Evolutionary conservation across 2,329 filamentous ascomycete genomes (phyloP), one percentile per base, ranked within the genome.

Genomic region (Trichophyton rubrum): DNA sequence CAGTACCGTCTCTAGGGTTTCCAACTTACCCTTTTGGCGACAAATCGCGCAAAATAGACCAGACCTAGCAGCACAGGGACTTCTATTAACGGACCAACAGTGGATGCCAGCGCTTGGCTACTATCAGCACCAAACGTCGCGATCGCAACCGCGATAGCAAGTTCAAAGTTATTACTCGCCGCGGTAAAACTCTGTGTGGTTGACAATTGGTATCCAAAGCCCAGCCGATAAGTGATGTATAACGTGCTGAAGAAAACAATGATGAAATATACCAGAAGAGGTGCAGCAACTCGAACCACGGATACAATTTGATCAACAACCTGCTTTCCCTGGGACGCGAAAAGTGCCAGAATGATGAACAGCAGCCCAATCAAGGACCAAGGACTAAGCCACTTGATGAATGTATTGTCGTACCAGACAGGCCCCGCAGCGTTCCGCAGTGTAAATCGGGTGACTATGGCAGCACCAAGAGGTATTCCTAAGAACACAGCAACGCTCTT

Each of bases 131-230:
- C 90, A 73, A 87, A 95, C 0, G 86, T 86, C 0, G 90, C 87
- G 2, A 95, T 85, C 0, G 88, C 88, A 0, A 96, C 90, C 0
- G 90, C 90, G 73, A 96, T 95, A 0, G 90, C 89, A 24, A 96
- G 76, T 75, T 96, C 90, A 68, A 96, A 96, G 70, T 96, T 95
- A 69, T 96, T 96, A 71, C 90, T 95, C 0, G 89, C 88, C 0
- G 89, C 91, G 0, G 89, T 95, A 67, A 95, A 93, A 69, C 88
- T 90, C 73, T 95, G 89, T 1, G 89, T 92, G 9, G 81, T 80
- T 1, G 82, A 80, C 0, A 90, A 71, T 40, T 80, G 79, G 69
- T 95, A 95, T 0, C 83, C 84, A 62, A 90, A 90, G 0, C 89
- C 87, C n/a, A 86, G 73, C n/a, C 78, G 80, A 56, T 80, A 78